Percentiles rank a stretch among this genome's conserved stretches.
Conservation (phyloP, 129 eudicot species). For the Calendula officinalis region DNA sequence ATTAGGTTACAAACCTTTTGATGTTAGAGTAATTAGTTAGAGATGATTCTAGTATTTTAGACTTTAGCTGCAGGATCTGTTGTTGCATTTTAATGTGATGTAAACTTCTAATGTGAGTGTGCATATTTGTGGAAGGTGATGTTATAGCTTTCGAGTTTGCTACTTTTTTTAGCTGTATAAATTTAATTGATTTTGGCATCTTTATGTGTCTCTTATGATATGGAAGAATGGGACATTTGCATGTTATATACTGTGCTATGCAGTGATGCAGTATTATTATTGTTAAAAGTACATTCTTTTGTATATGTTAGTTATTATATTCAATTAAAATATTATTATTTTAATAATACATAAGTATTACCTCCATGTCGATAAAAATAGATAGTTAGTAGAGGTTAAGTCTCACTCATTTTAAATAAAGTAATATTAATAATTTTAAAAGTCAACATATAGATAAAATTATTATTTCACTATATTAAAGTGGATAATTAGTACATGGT, state of each 20-base stretch:
- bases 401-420: too few species aligned
- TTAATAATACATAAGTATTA: too few species aligned
- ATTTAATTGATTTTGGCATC: constrained; percentile 15
- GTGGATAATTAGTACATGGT: too few species aligned
- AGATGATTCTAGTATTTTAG: not conserved
- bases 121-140: constrained; percentile 9
- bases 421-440: too few species aligned
- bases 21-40: not conserved
- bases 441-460: too few species aligned
- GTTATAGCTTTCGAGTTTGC: not conserved
- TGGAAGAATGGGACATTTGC: constrained; percentile 19
- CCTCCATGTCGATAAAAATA: too few species aligned
- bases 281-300: constrained; percentile 9
- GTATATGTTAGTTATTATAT: not conserved
- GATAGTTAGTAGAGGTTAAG: too few species aligned
- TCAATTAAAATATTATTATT: too few species aligned
- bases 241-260: constrained; percentile 13
- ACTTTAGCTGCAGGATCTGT: not conserved
- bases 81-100: not conserved
- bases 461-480: too few species aligned
- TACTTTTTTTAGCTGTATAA: not conserved
- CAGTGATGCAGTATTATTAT: constrained; percentile 14
- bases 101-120: not conserved
- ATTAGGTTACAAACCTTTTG: not conserved
- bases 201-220: constrained; percentile 7